phyloP scores from a whole-genome alignment of 176 grass and related monocot genomes.

The Aegilops speltoides region DNA sequence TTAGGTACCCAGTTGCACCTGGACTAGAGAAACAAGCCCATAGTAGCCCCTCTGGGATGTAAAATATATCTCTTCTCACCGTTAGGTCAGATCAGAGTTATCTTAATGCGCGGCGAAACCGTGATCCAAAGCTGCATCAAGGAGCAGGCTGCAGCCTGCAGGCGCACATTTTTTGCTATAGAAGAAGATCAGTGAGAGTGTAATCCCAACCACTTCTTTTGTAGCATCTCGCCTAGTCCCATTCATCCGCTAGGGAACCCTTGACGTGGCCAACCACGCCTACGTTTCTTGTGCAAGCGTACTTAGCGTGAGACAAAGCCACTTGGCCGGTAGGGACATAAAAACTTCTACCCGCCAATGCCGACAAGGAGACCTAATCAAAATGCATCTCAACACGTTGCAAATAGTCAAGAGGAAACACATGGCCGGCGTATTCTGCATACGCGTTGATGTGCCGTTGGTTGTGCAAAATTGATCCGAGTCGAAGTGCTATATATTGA shows the following conservation, averaged over 20 bases:
- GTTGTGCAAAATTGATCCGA: too few species aligned
- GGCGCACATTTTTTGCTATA: not conserved
- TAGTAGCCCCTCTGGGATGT: too few species aligned
- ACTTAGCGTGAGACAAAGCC: not conserved
- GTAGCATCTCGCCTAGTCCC: not conserved
- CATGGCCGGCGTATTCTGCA: not conserved
- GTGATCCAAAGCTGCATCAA: slow-evolving; percentile 32
- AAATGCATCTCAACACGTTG: not conserved
- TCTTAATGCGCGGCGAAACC: slow-evolving; percentile 19
- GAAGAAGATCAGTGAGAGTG: slow-evolving; percentile 4
- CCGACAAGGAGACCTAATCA: not conserved
- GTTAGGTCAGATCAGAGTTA: not conserved
- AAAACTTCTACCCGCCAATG: not conserved
- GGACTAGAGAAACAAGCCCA: too few species aligned
- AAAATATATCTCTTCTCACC: too few species aligned
- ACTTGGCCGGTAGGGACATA: not conserved
- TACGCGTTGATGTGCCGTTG: too few species aligned
- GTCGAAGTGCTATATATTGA: too few species aligned
- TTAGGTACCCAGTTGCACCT: too few species aligned
- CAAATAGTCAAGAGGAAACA: not conserved
- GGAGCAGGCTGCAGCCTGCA: not conserved
- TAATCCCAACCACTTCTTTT: slow-evolving; percentile 21
- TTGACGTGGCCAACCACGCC: not conserved
- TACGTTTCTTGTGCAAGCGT: slow-evolving; percentile 21
- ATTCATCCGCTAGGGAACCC: not conserved